Conservation (phyloP, 352 stramenopile genomes). For the Pythium rhizo-oryzae region DNA sequence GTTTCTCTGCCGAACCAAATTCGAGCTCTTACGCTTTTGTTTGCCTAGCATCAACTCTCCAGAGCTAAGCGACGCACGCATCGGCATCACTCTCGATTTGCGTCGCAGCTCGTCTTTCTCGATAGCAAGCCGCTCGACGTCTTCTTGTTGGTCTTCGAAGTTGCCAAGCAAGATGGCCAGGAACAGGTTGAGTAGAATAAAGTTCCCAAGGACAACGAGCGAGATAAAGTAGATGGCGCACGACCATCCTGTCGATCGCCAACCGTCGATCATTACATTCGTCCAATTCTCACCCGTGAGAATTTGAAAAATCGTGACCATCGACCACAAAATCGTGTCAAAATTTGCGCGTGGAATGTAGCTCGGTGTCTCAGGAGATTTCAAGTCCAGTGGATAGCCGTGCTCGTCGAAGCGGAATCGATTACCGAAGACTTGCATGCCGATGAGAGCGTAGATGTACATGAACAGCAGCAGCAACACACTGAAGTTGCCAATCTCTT, state of each 20-base stretch:
- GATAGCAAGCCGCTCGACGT: constrained; percentile 37
- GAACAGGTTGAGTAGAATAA: constrained; percentile 94
- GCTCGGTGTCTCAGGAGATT: constrained; percentile 21
- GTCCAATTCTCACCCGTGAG: constrained; percentile 95
- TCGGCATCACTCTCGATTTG: constrained; percentile 37
- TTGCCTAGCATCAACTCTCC: background rate
- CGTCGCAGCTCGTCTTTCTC: constrained; percentile 43
- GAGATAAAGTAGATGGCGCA: constrained; percentile 82
- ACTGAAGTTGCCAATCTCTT: constrained; percentile 92
- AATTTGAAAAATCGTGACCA: constrained; percentile 64
- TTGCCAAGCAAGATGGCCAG: constrained; percentile 91
- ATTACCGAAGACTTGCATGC: constrained; percentile 88
- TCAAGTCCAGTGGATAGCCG: constrained; percentile 36
- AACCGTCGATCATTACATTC: constrained; percentile 88
- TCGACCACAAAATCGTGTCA: constrained; percentile 35
- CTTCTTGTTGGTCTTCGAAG: constrained; percentile 78
- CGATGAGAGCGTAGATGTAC: constrained; percentile 87
- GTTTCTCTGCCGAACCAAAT: background rate
- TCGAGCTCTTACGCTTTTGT: background rate
- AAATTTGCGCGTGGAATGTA: constrained; percentile 34
- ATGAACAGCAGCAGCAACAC: constrained; percentile 87
- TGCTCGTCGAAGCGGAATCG: constrained; percentile 42
- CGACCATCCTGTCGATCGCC: constrained; percentile 62
- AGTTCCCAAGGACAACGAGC: constrained; percentile 87
- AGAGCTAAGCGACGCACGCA: constrained; percentile 1